Evolutionary conservation across 352 stramenopile genomes (phyloP), one percentile per base, ranked within the genome.

Genomic region (Globisporangium polare): DNA sequence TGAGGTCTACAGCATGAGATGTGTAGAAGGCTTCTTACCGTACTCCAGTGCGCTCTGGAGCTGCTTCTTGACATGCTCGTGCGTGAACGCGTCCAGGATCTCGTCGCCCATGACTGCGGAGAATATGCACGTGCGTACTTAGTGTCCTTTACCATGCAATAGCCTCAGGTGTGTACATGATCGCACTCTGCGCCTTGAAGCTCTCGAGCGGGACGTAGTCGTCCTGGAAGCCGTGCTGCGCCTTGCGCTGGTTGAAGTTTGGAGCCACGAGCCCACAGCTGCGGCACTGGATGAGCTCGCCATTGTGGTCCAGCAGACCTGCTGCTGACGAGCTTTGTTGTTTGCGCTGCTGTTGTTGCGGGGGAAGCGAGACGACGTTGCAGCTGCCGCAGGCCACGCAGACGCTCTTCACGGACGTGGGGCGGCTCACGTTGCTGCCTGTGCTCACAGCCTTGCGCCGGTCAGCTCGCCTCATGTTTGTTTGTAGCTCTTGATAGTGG

Each of bases 341-440:
- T 22, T 53, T 39, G 26, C 10, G 39, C 35, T 39, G 33, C 33
- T 57, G 31, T 15, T 39, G 33, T 9, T 57, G 31, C 15, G 13
- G 43, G 1, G 43, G 46, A 18, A 50, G 49, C 5, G 59, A 46
- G 17, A 78, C 51, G 31, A 78, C 53, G 29, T 81, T 81, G 51
- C 67, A 69, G 27, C 69, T 73, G 8, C 77, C 80, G 33, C 80
- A 89, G 24, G 72, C 75, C 31, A 89, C 66, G 46, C 80, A 89
- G 27, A 75, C 79, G 68, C 77, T 78, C 27, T 66, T 67, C 12
- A 73, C 55, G 22, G 47, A 33, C 51, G 66, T 43, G 6, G 69
- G 58, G 17, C 31, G 55, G n/a, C n/a, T 57, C 13, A 13, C 22
- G 31, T 12, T 42, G 33, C 22, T 63, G 50, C 4, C 58, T 26